Base-by-base conservation (phyloP, 345 rosid genomes). In the Gossypium australe region DNA sequence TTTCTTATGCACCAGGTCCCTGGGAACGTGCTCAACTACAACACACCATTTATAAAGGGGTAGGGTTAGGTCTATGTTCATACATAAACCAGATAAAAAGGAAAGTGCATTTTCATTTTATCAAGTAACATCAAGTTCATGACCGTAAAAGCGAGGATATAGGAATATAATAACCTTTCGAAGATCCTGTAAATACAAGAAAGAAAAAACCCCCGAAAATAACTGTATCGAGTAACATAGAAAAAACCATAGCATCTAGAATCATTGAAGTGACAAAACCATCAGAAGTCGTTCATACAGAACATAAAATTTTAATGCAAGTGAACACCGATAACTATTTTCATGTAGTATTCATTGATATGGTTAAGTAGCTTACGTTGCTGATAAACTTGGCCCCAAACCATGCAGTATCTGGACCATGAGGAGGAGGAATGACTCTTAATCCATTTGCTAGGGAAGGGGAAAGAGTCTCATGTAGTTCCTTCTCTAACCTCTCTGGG, bases 1-100 rank as follows among this genome's bases (percentile, higher is more conserved):
- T 81, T 91, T 60, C 86, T 91, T 79, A 85, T 58, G 78, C 98
- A 91, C 98, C 97, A 94, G 14, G 85, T 62, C 48, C 78, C 88
- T n/a, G 89, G 93, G 77, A 94, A 94, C 43, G 88, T 85, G 85
- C 98, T 94, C 78, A 91, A 83, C 97, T 92, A 86, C 79, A 63
- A 64, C 67, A 71, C 61, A 18, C 34, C 38, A 67, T 17, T 25
- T n/a, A 72, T 4, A 47, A 9, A 64, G 34, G n/a, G 13, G 59
- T 24, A 44, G 22, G 43, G 20, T 48, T 34, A 45, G 27, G 53
- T 27, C 53, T 57, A 29, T 18, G 57, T 48, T 14, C 22, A 18
- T 22, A 20, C 10, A 20, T 18, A n/a, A 22, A 45, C 1, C 38
- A 43, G 3, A 9, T 14, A 22, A 43, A 34, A 38, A 34, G 2